These are phyloP conservation scores for Globisporangium barbulae DNA, from an alignment of 352 stramenopile species.

Conservation along the genomic window DNA sequence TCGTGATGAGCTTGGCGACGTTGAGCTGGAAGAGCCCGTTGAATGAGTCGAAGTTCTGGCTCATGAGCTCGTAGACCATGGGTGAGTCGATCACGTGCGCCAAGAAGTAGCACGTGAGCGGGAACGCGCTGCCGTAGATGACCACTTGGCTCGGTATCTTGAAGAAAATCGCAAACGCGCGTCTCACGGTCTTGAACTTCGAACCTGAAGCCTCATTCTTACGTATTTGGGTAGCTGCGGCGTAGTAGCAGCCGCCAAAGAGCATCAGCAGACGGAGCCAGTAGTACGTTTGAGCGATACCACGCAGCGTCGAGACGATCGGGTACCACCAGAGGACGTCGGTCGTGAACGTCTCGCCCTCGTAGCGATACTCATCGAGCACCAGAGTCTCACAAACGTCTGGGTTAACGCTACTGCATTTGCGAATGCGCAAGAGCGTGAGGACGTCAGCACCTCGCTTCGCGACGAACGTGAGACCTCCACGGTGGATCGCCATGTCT, in stretches of 20 bases:
- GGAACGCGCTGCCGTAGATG: constrained; percentile 23
- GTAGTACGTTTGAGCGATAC: constrained; percentile 13
- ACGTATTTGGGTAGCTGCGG: not conserved
- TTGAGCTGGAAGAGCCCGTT: constrained; percentile 14
- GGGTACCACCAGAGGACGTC: constrained; percentile 10
- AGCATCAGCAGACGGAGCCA: constrained; percentile 10
- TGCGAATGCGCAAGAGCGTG: constrained; percentile 11
- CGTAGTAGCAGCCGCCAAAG: constrained; percentile 10
- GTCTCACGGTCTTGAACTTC: not conserved
- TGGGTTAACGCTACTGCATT: not conserved
- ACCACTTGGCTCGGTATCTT: constrained; percentile 21
- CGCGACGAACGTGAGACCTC: constrained; percentile 7
- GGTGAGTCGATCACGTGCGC: constrained; percentile 23
- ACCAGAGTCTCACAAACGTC: constrained; percentile 3
- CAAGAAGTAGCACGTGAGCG: constrained; percentile 18
- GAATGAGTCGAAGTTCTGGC: constrained; percentile 12
- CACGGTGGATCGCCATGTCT: constrained; percentile 4
- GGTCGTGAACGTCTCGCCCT: constrained; percentile 12
- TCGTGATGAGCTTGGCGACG: constrained; percentile 4
- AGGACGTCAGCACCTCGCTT: constrained; percentile 9
- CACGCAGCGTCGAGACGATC: constrained; percentile 3
- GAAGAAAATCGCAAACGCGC: constrained; percentile 7
- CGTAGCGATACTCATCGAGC: constrained; percentile 16
- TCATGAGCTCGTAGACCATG: constrained; percentile 17
- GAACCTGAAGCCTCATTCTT: not conserved